Base-by-base conservation (phyloP, 495 filamentous ascomycete genomes). In the Cudoniella acicularis region DNA sequence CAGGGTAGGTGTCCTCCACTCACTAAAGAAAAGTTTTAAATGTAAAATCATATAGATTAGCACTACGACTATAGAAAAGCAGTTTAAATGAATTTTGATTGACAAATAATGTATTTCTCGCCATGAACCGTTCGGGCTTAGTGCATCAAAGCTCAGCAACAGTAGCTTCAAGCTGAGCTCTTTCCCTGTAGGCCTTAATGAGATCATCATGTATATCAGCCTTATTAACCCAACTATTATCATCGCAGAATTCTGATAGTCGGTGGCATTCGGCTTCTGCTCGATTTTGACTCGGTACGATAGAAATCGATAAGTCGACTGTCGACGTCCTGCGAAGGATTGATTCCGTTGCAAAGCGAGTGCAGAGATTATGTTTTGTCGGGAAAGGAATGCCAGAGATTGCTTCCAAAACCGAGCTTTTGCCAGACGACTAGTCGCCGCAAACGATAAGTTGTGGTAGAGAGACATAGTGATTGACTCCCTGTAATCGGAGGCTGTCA, bases 391-490 rank as follows among this genome's bases (percentile, higher is more conserved):
- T 76, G 24, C 81, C 81, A 1, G 83, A 84, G 21, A 89, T 77
- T 1, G 83, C 83, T 57, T 88, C 86, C 0, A 88, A 74, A 2
- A 87, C 83, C 0, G 85, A 87, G 66, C 81, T 84, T 61, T 86
- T 86, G 4, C 83, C 83, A 10, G 73, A 73, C 0, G 78, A 84
- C 53, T 86, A 80, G 67, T 84, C 78, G 3, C 84, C 83, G 58
- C 30, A 36, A 36, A 36, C 30, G 23, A 86, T 77, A 22, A 87
- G 71, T 63, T 88, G 80, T 13, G 86, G 83, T 11, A 85, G 72
- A 23, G 73, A 73, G 18, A 87, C 66, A 63, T 82, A 79, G 47
- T 76, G 73, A 59, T 74, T 80, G 55, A 87, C 75, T 18, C 85
- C 83, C 49, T 74, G 64, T 6, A 68, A 72, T 26, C 83, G 75